These are phyloP conservation scores for Apostasia ramifera DNA, from an alignment of 106 monocot genomes.

Conservation along the genomic window DNA sequence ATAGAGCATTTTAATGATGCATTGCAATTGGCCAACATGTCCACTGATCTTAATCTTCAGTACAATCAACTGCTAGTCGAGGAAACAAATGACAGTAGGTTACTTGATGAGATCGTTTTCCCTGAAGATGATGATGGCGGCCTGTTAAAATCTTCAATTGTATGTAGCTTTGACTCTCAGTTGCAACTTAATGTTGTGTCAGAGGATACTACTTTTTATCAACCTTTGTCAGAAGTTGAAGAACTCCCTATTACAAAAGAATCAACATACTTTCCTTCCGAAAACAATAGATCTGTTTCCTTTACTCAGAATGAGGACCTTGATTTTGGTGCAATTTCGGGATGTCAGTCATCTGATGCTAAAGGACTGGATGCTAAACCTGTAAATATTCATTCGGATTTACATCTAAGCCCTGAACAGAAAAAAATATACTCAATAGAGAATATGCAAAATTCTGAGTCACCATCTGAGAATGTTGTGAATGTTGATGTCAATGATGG, in stretches of 20 bases:
- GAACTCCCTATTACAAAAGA: slow-evolving; percentile 17
- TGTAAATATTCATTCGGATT: background rate
- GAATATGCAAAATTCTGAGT: slow-evolving; percentile 17
- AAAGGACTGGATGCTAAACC: background rate
- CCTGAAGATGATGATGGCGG: slow-evolving; percentile 3
- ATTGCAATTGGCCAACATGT: slow-evolving; percentile 8
- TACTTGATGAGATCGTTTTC: slow-evolving; percentile 2
- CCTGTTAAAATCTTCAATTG: slow-evolving; percentile 1
- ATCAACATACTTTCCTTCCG: background rate
- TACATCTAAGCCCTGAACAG: slow-evolving; percentile 5
- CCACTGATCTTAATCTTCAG: slow-evolving; percentile 1
- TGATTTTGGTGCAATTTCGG: background rate
- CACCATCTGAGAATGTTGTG: slow-evolving; percentile 8
- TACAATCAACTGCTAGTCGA: slow-evolving; percentile 3
- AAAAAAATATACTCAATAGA: slow-evolving; percentile 8
- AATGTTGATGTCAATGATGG: background rate
- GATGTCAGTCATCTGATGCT: slow-evolving; percentile 13
- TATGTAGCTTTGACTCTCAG: slow-evolving; percentile 8
- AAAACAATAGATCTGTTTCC: background rate
- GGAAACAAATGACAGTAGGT: slow-evolving; percentile 1
- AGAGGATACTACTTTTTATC: slow-evolving; percentile 16
- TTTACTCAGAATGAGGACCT: slow-evolving; percentile 7
- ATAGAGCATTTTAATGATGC: background rate
- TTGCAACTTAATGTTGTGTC: slow-evolving; percentile 20
- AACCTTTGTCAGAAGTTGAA: background rate